These are phyloP conservation scores for Uncinocarpus reesii DNA, from an alignment of 2,329 filamentous ascomycete genomes.

Conservation along the genomic window DNA sequence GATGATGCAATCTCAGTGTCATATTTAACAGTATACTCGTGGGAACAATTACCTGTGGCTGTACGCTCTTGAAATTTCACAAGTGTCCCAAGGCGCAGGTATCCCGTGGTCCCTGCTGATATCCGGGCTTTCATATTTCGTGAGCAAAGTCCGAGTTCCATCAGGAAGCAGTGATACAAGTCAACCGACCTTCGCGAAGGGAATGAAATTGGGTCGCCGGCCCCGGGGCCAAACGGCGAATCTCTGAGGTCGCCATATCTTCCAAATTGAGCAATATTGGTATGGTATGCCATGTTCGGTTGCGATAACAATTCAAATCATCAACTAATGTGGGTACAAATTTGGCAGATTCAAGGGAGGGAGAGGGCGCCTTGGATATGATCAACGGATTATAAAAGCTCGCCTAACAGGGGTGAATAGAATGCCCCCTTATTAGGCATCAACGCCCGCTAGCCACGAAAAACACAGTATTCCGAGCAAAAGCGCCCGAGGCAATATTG, in stretches of 20 bases:
- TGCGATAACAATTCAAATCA: constrained; percentile 7
- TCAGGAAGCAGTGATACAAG: constrained; percentile 3
- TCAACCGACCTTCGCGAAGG: constrained; percentile 17
- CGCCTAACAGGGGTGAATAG: constrained; percentile 1
- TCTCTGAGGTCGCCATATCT: constrained; percentile 11
- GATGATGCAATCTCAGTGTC: constrained; percentile 4
- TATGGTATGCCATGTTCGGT: constrained; percentile 16
- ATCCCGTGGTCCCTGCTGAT: constrained; percentile 9
- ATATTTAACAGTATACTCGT: background rate
- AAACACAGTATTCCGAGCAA: background rate
- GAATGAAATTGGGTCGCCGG: constrained; percentile 14
- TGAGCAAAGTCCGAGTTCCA: constrained; percentile 11
- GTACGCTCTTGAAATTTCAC: constrained; percentile 2
- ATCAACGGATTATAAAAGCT: background rate
- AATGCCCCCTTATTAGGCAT: background rate
- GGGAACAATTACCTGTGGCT: constrained; percentile 10
- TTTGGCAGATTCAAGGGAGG: background rate
- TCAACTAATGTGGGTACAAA: constrained; percentile 2
- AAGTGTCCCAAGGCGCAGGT: constrained; percentile 3
- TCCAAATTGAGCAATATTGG: constrained; percentile 14
- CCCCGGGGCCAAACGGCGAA: constrained; percentile 13
- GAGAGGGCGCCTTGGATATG: constrained; percentile 7
- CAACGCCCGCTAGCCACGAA: background rate
- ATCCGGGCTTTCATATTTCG: constrained; percentile 12
- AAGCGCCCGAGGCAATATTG: background rate